Base-by-base conservation (phyloP, 176 grass and related monocot species). In the Guadua angustifolia region DNA sequence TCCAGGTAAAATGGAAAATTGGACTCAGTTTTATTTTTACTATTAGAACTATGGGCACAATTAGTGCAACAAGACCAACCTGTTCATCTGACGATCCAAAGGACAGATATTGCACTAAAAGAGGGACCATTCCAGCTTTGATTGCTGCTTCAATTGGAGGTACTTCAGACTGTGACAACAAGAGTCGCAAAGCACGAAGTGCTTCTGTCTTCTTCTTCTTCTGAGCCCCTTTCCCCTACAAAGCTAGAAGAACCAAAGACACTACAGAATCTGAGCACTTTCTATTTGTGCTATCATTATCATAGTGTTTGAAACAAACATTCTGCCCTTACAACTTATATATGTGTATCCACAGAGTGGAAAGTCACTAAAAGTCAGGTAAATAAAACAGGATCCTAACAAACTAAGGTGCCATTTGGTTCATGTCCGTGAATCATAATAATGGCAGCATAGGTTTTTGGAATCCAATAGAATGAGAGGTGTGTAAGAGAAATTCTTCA, bases 41-140 rank as follows among this genome's bases (percentile, higher is more conserved):
- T 32, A 24, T 22, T 77, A 75, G n/a, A 22, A 82, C 40, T 64
- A 86, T 64, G 21, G 3, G 49, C 43, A 84, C 49, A 25, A 83
- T 33, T 60, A 73, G 64, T 78, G 36, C 50, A 50, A 60, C 21
- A 43, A 47, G 62, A 56, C 82, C 33, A 90, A 95, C 96, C 93
- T 99, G 93, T 83, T 99, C 93, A 73, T 99, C 96, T 71, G 91
- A 62, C 26, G 91, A 99, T 70, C 96, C 96, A 88, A 99, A 99
- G 60, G 93, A 90, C 52, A 99, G 74, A 78, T 85, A 99, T 58
- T 94, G 96, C 84, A 95, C 93, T 73, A 99, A 80, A 57, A 92
- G 73, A 88, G 96, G 91, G 59, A 99, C 61, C 44, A 78, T 93
- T 75, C 96, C 93, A 82, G 89, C 88, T 95, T 92, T 92, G 52